Base-by-base conservation (phyloP, 2,329 filamentous ascomycete genomes). In the Penicillium sp. region DNA sequence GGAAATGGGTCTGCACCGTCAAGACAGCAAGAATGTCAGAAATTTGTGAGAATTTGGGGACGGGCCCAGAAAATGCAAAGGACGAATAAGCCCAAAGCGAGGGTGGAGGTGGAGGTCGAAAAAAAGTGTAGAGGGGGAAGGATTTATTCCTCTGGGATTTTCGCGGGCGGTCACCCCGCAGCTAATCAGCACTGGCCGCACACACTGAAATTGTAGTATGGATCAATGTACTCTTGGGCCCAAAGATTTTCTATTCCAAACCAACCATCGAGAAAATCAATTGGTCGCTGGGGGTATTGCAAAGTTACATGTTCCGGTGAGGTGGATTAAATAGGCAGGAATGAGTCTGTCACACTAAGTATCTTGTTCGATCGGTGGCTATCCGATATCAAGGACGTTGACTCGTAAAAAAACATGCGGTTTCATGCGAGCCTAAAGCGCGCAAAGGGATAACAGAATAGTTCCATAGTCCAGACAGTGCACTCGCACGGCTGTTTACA, bases 401-500 rank as follows among this genome's bases (percentile, higher is more conserved):
- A 32, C 29, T 32, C 29, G 11, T 32, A 32, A 7, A 32, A 8
- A 3, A 7, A 11, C 29, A 18, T 18, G 18, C 18, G 18, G 18
- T 18, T 18, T 18, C 18, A 18, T 18, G 18, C 18, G 18, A 18
- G 3, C 18, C 18, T 44, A 28, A 28, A 18, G 18, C 18, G 18
- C 18, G 18, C 18, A 18, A 18, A 18, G 3, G 18, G 18, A 18
- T 18, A 18, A 18, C 3, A 18, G 18, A 18, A 18, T 18, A 1
- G 3, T 18, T 3, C 1, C 18, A 18, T 18, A 18, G 18, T 26
- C 13, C 43, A 32, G 25, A 42, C 44, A 40, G 41, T 36, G 27
- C 41, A 41, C 13, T 44, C 29, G 29, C 8, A 13, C 25, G 29
- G 39, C 27, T 6, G 28, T 32, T 57, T 49, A 94, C 86, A 94